phyloP scores from a whole-genome alignment of 345 rosid genomes.

The Sonneratia alba region DNA sequence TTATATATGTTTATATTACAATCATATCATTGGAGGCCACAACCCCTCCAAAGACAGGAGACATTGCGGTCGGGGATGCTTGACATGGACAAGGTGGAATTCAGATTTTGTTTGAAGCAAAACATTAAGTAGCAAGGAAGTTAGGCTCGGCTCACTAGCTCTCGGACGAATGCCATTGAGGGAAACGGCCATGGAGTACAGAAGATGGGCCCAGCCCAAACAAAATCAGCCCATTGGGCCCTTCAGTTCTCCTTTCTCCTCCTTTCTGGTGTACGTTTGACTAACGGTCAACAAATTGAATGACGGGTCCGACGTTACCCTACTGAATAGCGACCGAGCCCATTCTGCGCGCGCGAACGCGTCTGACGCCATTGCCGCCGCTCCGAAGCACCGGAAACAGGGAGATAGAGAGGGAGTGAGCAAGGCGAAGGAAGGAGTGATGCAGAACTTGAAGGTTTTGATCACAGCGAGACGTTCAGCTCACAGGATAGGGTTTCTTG shows the following conservation, averaged over 20 bases:
- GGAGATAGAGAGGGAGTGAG: not conserved
- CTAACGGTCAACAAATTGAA: not conserved
- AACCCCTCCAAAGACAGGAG: too few species aligned
- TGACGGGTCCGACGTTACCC: not conserved
- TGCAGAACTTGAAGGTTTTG: conserved; percentile 26
- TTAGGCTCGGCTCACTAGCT: too few species aligned
- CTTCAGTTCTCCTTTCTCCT: not conserved
- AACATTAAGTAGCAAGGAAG: too few species aligned
- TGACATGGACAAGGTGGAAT: too few species aligned
- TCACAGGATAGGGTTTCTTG: conserved; percentile 24
- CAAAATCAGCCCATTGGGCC: not conserved
- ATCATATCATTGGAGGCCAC: too few species aligned
- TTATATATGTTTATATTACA: too few species aligned
- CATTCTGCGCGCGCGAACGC: not conserved
- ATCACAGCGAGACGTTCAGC: conserved; percentile 24
- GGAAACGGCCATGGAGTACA: not conserved
- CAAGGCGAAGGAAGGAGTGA: conserved; percentile 3
- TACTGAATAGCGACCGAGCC: not conserved
- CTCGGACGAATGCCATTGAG: too few species aligned
- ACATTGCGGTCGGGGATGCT: too few species aligned
- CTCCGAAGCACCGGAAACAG: not conserved
- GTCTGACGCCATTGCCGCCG: conserved; percentile 4
- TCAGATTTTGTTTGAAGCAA: too few species aligned
- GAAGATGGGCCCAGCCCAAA: not conserved
- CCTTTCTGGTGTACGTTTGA: not conserved